Conservation (phyloP, 768 basidiomycete genomes). For the Leccinum rimulosum region DNA sequence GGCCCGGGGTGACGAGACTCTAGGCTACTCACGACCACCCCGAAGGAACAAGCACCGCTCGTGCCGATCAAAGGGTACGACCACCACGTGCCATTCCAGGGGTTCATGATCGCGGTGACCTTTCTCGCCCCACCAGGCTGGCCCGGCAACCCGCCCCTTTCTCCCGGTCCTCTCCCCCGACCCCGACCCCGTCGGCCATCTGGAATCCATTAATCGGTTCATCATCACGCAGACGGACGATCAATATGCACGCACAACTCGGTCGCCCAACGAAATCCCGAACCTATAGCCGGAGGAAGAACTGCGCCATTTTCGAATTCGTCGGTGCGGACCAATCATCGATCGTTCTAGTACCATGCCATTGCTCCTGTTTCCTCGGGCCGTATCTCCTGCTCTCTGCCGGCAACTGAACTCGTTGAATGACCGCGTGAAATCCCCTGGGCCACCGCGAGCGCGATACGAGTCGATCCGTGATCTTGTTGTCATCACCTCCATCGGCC, state of each 20-base stretch:
- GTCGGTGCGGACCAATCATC: background rate
- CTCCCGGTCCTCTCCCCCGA: background rate
- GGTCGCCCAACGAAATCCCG: background rate
- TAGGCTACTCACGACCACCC: background rate
- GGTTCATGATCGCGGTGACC: background rate
- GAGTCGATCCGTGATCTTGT: background rate
- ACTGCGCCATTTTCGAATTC: background rate
- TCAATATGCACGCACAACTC: background rate
- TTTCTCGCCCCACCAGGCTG: background rate
- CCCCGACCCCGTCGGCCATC: background rate
- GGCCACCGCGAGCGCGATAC: background rate
- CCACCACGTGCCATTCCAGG: background rate
- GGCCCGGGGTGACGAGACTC: background rate
- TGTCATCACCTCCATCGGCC: background rate
- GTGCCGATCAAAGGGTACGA: background rate
- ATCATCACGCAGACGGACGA: background rate
- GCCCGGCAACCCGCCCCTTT: background rate
- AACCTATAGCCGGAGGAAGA: background rate
- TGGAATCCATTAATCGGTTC: background rate
- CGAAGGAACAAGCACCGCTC: background rate
- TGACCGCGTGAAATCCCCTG: background rate
- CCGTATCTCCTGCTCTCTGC: background rate
- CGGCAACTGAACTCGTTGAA: background rate
- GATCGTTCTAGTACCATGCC: background rate
- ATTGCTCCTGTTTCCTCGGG: background rate